Base-by-base conservation (phyloP, 202 grass and related monocot genomes). In the Carex sylvatica region DNA sequence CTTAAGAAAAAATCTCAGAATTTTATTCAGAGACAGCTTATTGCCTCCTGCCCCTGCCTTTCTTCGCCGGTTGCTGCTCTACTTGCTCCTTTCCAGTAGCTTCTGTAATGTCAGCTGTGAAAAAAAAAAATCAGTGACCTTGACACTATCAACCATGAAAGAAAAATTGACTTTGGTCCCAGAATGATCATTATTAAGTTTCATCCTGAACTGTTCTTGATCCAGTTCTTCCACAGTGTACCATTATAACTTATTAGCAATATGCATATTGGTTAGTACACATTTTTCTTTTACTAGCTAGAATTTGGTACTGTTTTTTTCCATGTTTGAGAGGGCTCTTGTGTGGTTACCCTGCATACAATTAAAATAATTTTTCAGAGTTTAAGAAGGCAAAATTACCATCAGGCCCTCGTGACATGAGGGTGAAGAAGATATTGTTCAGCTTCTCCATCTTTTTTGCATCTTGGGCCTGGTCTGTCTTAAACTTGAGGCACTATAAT, bases 381-480 rank as follows among this genome's bases (percentile, higher is more conserved):
- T 79, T 38, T 68, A 79, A 86, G 61, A 5, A 61, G 7, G 42
- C 6, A 60, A 24, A 81, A 10, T 59, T 89, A 99, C 92, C 88
- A 59, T 99, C 93, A 85, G 93, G 96, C 36, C 96, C 96, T 75
- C 79, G 81, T 74, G 93, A 86, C 96, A 99, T 93, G 69, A 99
- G 82, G 83, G 93, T 88, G 68, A 98, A 98, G 84, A 95, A 98
- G 9, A 95, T 91, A 61, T 90, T 95, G 62, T 98, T 98, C 35
- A 95, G 89, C 84, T 98, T 98, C 78, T 98, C 95, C 92, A 98
- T 95, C 86, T 95, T 98, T 88, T 93, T 98, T 55, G 89, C 91
- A 54, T 99, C 91, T 81, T 99, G 96, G 75, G 93, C 96, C 81
- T 95, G 96, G 76, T 99, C 96, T 6, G 91, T 99, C 84, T 93